Percentiles rank a stretch among this genome's conserved stretches.
These are phyloP conservation scores for Dalbergia cochinchinensis DNA, from an alignment of 306 rosid genomes.

Conservation along the genomic window DNA sequence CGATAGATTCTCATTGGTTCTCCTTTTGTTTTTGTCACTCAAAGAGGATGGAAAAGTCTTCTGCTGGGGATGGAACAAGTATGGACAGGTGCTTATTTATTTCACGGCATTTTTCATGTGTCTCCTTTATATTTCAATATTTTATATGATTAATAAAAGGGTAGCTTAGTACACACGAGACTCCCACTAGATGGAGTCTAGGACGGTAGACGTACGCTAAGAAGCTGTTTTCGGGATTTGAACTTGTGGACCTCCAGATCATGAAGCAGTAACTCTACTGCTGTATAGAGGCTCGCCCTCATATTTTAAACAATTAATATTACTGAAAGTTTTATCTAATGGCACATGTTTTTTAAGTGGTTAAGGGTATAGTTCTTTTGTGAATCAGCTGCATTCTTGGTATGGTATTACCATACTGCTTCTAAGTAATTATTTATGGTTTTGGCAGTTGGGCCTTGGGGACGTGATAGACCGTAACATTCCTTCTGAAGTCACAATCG, in stretches of 20 bases:
- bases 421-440: slow-evolving; percentile 2
- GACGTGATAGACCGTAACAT: slow-evolving; percentile 92
- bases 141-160: neutral
- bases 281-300: too few species aligned
- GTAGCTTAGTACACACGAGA: too few species aligned
- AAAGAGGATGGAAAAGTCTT: slow-evolving; percentile 81
- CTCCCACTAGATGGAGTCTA: too few species aligned
- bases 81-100: slow-evolving; percentile 85
- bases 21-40: slow-evolving; percentile 45
- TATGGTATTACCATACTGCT: neutral
- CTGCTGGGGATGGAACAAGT: slow-evolving; percentile 99
- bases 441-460: slow-evolving; percentile 89
- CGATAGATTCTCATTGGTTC: slow-evolving; percentile 30
- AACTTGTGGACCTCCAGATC: too few species aligned
- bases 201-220: too few species aligned
- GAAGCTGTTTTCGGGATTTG: too few species aligned
- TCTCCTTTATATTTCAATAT: slow-evolving; percentile 23
- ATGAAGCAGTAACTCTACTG: too few species aligned
- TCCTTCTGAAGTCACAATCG: slow-evolving; percentile 77
- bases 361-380: neutral
- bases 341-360: neutral
- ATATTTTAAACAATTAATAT: slow-evolving; percentile 5
- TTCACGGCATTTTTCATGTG: slow-evolving; percentile 24
- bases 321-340: slow-evolving; percentile 12
- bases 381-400: slow-evolving; percentile 4